A percentile compares a stretch with the other conserved stretches of the same genome.
These are phyloP conservation scores for Cercospora nicotianae DNA, from an alignment of 2,329 filamentous ascomycete genomes.

Conservation along the genomic window DNA sequence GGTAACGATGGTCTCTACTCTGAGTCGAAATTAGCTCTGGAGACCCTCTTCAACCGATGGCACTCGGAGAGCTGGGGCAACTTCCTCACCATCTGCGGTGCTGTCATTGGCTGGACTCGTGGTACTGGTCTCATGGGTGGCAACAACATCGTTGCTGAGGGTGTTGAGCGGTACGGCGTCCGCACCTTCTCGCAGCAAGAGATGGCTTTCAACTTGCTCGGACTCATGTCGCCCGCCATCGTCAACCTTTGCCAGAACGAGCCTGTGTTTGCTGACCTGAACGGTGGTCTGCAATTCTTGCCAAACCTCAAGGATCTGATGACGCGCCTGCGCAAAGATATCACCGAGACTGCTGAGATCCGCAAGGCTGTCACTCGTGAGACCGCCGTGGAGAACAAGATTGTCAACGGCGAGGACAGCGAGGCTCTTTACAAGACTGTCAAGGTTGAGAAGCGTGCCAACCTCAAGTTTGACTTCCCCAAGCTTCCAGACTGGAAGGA, in stretches of 20 bases:
- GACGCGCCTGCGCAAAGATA: constrained; percentile 88
- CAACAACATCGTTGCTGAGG: constrained; percentile 96
- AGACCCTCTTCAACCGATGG: constrained; percentile 98
- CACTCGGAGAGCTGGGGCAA: constrained; percentile 96
- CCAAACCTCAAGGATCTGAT: constrained; percentile 92
- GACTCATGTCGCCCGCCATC: constrained; percentile 90
- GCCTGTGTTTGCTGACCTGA: constrained; percentile 94
- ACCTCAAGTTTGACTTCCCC: constrained; percentile 97
- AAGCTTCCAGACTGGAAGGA: constrained; percentile 91
- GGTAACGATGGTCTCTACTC: constrained; percentile 97
- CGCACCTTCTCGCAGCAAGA: constrained; percentile 98
- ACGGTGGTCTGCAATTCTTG: constrained; percentile 96
- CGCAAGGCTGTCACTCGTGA: constrained; percentile 93
- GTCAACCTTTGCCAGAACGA: constrained; percentile 94
- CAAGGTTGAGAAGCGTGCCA: constrained; percentile 87
- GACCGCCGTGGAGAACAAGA: constrained; percentile 93
- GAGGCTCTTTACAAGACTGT: constrained; percentile 95
- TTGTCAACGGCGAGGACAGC: constrained; percentile 90
- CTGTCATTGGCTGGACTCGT: constrained; percentile 98
- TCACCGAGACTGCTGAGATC: constrained; percentile 92
- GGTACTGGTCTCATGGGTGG: constrained; percentile 96
- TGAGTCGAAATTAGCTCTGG: constrained; percentile 93
- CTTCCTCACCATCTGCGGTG: constrained; percentile 97
- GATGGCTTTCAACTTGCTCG: constrained; percentile 98
- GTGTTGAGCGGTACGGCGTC: constrained; percentile 93